Evolutionary conservation across 345 rosid genomes (phyloP).

Genomic region (Populus pruinosa): DNA sequence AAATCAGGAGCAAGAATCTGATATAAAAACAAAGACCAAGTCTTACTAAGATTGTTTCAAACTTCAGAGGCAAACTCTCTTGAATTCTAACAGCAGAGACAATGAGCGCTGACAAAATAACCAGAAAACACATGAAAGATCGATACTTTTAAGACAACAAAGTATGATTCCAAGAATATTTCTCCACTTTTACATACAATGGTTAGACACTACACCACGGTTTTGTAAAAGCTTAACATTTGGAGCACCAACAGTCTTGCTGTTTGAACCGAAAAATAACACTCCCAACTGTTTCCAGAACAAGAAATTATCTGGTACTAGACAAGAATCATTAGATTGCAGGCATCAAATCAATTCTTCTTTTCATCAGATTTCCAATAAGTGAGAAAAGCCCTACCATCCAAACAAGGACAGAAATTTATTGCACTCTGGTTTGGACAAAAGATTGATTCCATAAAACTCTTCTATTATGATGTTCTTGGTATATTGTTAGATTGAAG

Average conservation of each 20-base stretch:
- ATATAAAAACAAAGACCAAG: no score
- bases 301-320: neutral
- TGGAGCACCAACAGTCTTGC: no score
- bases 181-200: neutral
- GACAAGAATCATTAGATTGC: neutral
- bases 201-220: neutral
- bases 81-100: neutral
- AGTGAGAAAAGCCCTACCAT: neutral
- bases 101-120: slow-evolving; percentile 41
- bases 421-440: neutral
- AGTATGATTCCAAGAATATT: neutral
- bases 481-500: neutral
- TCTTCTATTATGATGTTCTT: neutral
- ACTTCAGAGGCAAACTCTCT: no score
- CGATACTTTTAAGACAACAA: neutral
- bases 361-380: neutral
- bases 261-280: neutral
- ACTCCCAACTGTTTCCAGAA: neutral
- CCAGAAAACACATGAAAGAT: slow-evolving; percentile 23
- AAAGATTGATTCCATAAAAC: slow-evolving; percentile 5
- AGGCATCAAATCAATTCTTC: neutral
- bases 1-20: no score
- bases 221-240: no score
- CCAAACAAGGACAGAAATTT: neutral
- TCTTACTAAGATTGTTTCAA: no score